Conservation (phyloP, 352 stramenopile species). For the Phytophthora cryptogea region DNA sequence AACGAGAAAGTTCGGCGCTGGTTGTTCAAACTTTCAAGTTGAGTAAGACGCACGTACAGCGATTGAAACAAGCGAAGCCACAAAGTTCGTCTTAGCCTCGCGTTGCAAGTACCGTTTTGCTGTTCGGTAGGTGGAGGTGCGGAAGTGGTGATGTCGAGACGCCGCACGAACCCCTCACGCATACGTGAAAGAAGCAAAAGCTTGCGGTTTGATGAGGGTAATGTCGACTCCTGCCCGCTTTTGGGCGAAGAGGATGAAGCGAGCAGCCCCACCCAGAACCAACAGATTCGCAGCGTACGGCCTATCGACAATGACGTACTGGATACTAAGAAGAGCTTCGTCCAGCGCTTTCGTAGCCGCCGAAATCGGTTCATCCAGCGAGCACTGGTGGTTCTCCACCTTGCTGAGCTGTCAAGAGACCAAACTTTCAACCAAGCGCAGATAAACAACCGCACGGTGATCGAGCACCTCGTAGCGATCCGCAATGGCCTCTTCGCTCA, state of each 20-base stretch:
- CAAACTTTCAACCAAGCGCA: constrained; percentile 54
- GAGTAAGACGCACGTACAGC: constrained; percentile 35
- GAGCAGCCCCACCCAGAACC: background rate
- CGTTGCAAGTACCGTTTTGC: background rate
- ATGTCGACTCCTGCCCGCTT: constrained; percentile 26
- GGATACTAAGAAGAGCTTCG: constrained; percentile 19
- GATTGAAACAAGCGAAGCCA: background rate
- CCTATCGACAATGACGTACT: constrained; percentile 31
- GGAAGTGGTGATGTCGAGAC: constrained; percentile 19
- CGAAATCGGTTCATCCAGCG: constrained; percentile 78
- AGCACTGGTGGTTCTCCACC: constrained; percentile 49
- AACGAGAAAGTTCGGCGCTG: background rate
- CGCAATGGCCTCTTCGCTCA: constrained; percentile 48
- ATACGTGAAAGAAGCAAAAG: constrained; percentile 9
- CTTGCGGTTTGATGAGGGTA: background rate
- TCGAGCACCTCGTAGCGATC: constrained; percentile 49
- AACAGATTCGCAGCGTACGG: constrained; percentile 29
- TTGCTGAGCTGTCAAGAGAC: constrained; percentile 60
- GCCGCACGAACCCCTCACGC: background rate
- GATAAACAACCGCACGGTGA: constrained; percentile 39
- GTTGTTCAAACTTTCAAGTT: background rate
- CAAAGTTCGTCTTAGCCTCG: background rate
- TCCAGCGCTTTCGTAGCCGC: constrained; percentile 40
- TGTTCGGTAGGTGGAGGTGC: background rate
- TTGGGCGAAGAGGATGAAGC: constrained; percentile 22